Conservation (phyloP, 2,329 filamentous ascomycete species). For the Alternaria brassicae region DNA sequence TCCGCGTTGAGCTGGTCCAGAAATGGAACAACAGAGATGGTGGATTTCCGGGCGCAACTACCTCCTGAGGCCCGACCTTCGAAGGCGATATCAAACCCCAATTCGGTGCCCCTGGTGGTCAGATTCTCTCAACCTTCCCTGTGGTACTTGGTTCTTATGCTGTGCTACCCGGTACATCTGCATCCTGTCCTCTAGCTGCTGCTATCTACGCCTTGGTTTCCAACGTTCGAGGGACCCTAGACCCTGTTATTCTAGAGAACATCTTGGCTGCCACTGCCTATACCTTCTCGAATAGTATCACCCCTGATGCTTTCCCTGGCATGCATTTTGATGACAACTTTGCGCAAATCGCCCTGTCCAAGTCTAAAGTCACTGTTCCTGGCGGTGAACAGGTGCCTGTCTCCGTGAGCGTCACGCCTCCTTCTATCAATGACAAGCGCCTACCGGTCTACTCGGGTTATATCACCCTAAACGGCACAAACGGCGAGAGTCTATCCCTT, state of each 20-base stretch:
- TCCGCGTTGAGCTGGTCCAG: background rate
- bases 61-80: slow-evolving; percentile 66
- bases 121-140: slow-evolving; percentile 64
- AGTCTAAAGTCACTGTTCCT: too few relatives aligned
- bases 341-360: too few relatives aligned
- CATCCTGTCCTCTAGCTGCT: slow-evolving; percentile 48
- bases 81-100: slow-evolving; percentile 65
- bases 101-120: slow-evolving; percentile 62
- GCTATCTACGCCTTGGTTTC: slow-evolving; percentile 22
- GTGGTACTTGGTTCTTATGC: slow-evolving; percentile 57
- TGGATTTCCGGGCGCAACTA: background rate
- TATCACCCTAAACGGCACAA: background rate
- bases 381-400: background rate
- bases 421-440: background rate
- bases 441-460: background rate
- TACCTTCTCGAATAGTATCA: background rate
- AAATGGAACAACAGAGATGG: background rate
- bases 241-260: slow-evolving; percentile 14
- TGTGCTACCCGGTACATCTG: slow-evolving; percentile 64
- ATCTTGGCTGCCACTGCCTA: slow-evolving; percentile 16
- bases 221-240: slow-evolving; percentile 17
- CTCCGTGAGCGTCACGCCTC: background rate
- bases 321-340: too few relatives aligned
- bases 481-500: background rate
- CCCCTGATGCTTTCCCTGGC: too few relatives aligned